A percentile compares a stretch with the other conserved stretches of the same genome.
Evolutionary conservation across 2,329 filamentous ascomycete species (phyloP).

Genomic region (Oidium heveae): DNA sequence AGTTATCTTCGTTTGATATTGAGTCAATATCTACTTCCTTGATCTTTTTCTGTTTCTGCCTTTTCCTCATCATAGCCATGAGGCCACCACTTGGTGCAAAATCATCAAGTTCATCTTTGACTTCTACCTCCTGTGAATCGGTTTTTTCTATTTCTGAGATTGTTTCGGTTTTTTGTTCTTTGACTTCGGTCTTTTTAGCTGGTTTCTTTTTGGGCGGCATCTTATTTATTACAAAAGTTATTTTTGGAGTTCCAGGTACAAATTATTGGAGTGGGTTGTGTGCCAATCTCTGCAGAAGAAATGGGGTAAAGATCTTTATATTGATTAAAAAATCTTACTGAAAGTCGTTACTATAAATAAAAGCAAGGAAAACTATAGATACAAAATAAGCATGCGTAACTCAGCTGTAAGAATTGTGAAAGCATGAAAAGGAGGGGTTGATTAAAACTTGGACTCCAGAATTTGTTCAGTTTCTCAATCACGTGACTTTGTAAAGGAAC

Average conservation of each 20-base stretch:
- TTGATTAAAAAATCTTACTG: too few relatives aligned
- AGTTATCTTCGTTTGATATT: conserved; percentile 47
- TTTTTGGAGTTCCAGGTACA: neutral
- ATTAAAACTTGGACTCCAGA: too few relatives aligned
- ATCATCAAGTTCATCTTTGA: conserved; percentile 11
- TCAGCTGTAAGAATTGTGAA: too few relatives aligned
- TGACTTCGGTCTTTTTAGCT: conserved; percentile 61
- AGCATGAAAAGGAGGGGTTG: too few relatives aligned
- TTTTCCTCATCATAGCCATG: conserved; percentile 60
- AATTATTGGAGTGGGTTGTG: too few relatives aligned
- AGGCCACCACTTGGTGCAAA: conserved; percentile 32
- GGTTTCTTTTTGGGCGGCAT: conserved; percentile 96
- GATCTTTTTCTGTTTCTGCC: conserved; percentile 45
- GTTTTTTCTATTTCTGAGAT: conserved; percentile 18
- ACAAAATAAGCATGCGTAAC: too few relatives aligned
- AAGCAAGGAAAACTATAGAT: too few relatives aligned
- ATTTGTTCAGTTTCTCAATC: too few relatives aligned
- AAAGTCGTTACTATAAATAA: too few relatives aligned
- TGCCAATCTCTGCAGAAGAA: too few relatives aligned
- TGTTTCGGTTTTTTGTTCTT: conserved; percentile 81
- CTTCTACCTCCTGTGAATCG: conserved; percentile 23
- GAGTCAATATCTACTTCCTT: conserved; percentile 31
- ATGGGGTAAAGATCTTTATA: too few relatives aligned
- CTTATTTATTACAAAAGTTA: neutral
- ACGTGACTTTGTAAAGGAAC: too few relatives aligned